Conservation (phyloP, 257 asterid species). For the Paulownia fortunei region DNA sequence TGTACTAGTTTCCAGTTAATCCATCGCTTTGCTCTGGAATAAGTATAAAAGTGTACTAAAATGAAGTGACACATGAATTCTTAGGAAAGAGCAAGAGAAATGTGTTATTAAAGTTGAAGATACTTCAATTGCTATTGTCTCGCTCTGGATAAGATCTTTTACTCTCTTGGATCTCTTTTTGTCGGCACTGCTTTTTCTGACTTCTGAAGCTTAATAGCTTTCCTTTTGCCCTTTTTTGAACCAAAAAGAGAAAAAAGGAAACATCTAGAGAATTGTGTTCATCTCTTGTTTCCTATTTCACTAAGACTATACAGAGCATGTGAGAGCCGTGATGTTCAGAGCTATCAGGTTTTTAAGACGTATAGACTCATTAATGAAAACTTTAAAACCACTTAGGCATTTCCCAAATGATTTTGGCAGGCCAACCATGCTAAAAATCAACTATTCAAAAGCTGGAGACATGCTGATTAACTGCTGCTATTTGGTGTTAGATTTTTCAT, state of each 20-base stretch:
- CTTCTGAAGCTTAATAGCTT: no score
- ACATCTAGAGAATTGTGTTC: neutral
- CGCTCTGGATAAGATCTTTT: neutral
- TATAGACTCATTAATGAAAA: neutral
- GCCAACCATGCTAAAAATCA: no score
- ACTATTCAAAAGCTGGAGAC: no score
- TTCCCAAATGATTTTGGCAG: neutral
- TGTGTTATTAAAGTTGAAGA: constrained; percentile 2
- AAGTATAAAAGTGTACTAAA: neutral
- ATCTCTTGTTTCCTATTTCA: neutral
- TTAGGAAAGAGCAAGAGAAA: neutral
- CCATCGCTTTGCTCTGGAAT: neutral
- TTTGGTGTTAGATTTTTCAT: neutral
- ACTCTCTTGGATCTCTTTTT: neutral
- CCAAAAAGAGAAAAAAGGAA: neutral
- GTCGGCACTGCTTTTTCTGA: no score
- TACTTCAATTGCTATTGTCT: neutral
- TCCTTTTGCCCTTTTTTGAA: no score
- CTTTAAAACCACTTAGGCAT: neutral
- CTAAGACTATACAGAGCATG: neutral
- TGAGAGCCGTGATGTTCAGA: neutral
- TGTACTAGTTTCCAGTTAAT: neutral
- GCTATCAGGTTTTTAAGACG: neutral
- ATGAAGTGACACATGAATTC: neutral
- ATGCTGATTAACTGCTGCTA: neutral